A percentile compares a stretch with the other conserved stretches of the same genome.
Evolutionary conservation across 257 asterid genomes (phyloP).

Genomic region (Solanum paucissectum): DNA sequence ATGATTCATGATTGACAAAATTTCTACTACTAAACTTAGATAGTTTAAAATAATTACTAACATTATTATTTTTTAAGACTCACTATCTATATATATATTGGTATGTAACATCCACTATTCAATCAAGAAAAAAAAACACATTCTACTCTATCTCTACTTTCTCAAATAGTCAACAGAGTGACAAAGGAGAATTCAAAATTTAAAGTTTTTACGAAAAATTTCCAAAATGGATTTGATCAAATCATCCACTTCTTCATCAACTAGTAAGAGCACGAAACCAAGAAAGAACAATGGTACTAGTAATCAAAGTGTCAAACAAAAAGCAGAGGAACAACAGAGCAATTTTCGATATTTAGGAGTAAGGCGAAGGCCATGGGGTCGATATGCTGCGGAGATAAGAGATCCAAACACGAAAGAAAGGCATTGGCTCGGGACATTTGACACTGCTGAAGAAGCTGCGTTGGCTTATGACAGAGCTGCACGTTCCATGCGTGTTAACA

Average conservation of each 20-base stretch:
- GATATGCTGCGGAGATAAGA: slow-evolving; percentile 84
- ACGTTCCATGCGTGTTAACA: slow-evolving; percentile 55
- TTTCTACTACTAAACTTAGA: not conserved
- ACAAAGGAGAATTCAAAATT: not conserved
- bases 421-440: slow-evolving; percentile 87
- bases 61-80: not conserved
- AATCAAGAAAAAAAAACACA: not conserved
- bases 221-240: not conserved
- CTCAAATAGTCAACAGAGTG: too few relatives aligned
- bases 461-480: slow-evolving; percentile 84
- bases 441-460: slow-evolving; percentile 90
- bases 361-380: slow-evolving; percentile 79
- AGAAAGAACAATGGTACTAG: not conserved
- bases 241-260: not conserved
- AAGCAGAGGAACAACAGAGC: slow-evolving; percentile 4
- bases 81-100: not conserved
- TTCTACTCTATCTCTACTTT: not conserved
- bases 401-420: slow-evolving; percentile 80
- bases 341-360: slow-evolving; percentile 56
- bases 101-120: not conserved
- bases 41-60: not conserved
- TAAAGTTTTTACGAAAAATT: not conserved
- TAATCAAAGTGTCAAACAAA: slow-evolving; percentile 5
- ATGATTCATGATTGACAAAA: not conserved
- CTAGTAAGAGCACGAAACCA: not conserved